Evolutionary conservation across 2,329 filamentous ascomycete species (phyloP), one percentile per base, ranked within the genome.

Genomic region (Fusarium sp.): DNA sequence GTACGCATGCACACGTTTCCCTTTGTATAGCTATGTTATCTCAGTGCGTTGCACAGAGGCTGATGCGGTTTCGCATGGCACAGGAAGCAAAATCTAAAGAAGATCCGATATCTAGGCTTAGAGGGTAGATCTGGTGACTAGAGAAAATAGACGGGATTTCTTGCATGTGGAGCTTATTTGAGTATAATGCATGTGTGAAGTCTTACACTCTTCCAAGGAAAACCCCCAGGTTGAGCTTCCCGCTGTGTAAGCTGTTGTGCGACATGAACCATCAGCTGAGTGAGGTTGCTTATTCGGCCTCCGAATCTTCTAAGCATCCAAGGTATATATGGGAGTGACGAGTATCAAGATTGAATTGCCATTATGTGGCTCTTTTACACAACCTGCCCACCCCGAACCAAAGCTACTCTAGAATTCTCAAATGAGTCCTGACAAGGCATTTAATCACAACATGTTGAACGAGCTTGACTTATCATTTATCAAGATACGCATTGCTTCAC

Each of bases 401-500:
- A n/a, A 36, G 17, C 4, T 19, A 17, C n/a, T 5, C 34, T n/a
- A n/a, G n/a, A n/a, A n/a, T n/a, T n/a, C n/a, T n/a, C n/a, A n/a
- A n/a, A n/a, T n/a, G n/a, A n/a, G n/a, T n/a, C n/a, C n/a, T n/a
- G n/a, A n/a, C n/a, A n/a, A n/a, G n/a, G n/a, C n/a, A n/a, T n/a
- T n/a, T n/a, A n/a, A n/a, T n/a, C n/a, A n/a, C n/a, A n/a, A 59
- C 44, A 80, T 79, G 76, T 75, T 78, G 38, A 76, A 81, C 40
- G 79, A 83, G 45, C 73, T 84, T 39, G 79, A 81, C 63, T 71
- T 76, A 34, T 76, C 80, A 36, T 71, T 85, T 34, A 77, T 80
- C 56, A 80, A 82, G 50, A 76, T 85, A 61, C 82, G 83, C 64
- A 80, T 86, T 62, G 82, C 82, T 26, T 77, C 83, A 26, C 73